Conservation (phyloP, 192 early-diverging fungal genomes). For the Podila clonocystis region DNA sequence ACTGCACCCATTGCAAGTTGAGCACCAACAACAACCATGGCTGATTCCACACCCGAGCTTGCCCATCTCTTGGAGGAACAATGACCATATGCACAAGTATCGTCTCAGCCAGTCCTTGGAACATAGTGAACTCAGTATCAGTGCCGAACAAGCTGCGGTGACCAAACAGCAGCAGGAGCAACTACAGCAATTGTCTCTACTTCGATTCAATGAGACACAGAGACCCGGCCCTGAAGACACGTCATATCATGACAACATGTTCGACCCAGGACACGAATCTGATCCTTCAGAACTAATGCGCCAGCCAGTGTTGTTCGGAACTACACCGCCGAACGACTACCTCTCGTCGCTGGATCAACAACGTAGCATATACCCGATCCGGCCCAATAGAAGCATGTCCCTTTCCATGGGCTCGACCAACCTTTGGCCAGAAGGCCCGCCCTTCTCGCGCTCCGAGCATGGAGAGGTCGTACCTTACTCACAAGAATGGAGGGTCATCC, state of each 20-base stretch:
- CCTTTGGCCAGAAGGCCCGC: constrained; percentile 12
- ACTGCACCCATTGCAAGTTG: constrained; percentile 27
- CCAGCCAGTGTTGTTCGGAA: constrained; percentile 17
- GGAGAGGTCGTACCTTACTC: constrained; percentile 64
- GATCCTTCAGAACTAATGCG: constrained; percentile 43
- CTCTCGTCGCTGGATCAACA: background rate
- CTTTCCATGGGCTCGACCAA: constrained; percentile 20
- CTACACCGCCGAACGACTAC: constrained; percentile 14
- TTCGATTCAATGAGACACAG: background rate
- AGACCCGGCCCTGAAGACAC: background rate
- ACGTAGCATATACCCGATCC: constrained; percentile 18
- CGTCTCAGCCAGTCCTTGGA: background rate
- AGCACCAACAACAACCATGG: constrained; percentile 40
- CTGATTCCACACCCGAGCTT: constrained; percentile 42
- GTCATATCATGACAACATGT: constrained; percentile 3
- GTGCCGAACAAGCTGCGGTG: background rate
- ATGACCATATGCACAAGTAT: constrained; percentile 8
- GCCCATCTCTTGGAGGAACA: constrained; percentile 41
- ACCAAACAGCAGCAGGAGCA: background rate
- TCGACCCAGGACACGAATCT: constrained; percentile 37
- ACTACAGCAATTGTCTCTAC: background rate
- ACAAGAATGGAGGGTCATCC: constrained; percentile 64
- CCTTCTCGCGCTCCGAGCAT: constrained; percentile 1
- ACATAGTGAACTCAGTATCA: background rate
- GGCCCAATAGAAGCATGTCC: constrained; percentile 43